Conservation (phyloP, 768 basidiomycete genomes). For the Mrakia gelida region DNA sequence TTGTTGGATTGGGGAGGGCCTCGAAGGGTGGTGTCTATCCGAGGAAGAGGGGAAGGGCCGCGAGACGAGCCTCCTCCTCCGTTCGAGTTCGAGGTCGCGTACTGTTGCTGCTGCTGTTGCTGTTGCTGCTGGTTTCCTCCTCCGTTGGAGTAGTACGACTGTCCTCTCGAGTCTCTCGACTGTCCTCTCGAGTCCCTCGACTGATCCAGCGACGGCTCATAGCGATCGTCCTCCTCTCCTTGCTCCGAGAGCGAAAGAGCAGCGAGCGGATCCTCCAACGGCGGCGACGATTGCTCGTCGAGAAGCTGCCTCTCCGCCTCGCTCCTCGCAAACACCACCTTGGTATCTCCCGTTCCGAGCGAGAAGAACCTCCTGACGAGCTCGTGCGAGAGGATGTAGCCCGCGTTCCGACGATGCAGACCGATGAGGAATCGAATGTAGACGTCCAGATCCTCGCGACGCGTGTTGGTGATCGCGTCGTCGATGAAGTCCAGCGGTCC, state of each 20-base stretch:
- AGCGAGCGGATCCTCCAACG: constrained; percentile 13
- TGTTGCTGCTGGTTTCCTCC: neutral
- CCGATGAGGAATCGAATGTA: constrained; percentile 78
- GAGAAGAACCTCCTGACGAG: constrained; percentile 79
- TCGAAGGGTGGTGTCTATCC: constrained; percentile 26
- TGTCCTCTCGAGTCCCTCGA: neutral
- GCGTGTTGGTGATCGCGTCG: constrained; percentile 70
- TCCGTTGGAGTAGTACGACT: neutral
- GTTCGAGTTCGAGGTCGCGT: neutral
- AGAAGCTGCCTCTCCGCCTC: constrained; percentile 48
- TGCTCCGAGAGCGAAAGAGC: constrained; percentile 8
- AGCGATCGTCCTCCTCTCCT: neutral
- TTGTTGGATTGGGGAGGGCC: constrained; percentile 1
- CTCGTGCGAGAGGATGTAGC: constrained; percentile 73
- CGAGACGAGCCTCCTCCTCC: constrained; percentile 5
- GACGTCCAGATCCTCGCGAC: constrained; percentile 78
- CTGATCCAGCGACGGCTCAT: constrained; percentile 6
- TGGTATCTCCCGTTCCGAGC: constrained; percentile 78
- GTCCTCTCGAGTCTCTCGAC: neutral
- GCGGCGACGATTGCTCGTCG: constrained; percentile 18
- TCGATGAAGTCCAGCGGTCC: constrained; percentile 83
- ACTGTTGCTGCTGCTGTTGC: neutral
- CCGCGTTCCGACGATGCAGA: constrained; percentile 60
- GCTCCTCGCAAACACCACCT: constrained; percentile 56
- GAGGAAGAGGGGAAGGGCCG: constrained; percentile 14